phyloP scores from a whole-genome alignment of 345 rosid species.

The Dipteronia dyeriana region DNA sequence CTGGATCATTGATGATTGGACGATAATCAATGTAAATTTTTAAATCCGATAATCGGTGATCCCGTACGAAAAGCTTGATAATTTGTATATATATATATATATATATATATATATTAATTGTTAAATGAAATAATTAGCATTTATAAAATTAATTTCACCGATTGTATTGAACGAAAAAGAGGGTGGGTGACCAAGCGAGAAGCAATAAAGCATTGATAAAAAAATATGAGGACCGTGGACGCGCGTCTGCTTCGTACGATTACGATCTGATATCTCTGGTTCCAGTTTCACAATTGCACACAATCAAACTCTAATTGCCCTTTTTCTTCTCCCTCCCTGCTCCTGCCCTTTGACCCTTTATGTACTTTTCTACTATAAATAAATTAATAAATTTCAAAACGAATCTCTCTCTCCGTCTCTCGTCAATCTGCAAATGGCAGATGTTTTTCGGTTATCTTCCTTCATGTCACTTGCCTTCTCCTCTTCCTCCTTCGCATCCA shows the following conservation, averaged over 20 bases:
- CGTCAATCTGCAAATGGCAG: slow-evolving; percentile 54
- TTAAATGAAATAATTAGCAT: too few relatives aligned
- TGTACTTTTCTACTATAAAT: neutral
- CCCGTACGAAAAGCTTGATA: too few relatives aligned
- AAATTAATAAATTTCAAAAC: neutral
- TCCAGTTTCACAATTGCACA: too few relatives aligned
- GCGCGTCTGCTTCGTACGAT: slow-evolving; percentile 7
- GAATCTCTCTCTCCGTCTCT: slow-evolving; percentile 1
- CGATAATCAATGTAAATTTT: too few relatives aligned
- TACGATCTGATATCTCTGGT: slow-evolving; percentile 18
- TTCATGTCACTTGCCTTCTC: slow-evolving; percentile 46
- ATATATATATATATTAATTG: too few relatives aligned
- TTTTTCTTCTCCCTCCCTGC: neutral
- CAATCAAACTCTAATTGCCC: neutral
- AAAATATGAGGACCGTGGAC: neutral
- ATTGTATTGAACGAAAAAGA: too few relatives aligned
- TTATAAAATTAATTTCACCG: too few relatives aligned
- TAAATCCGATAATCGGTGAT: too few relatives aligned
- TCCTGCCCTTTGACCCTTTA: neutral
- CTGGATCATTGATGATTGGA: too few relatives aligned
- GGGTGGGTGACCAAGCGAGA: too few relatives aligned
- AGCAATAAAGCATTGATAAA: too few relatives aligned
- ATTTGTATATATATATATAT: too few relatives aligned
- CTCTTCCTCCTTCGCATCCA: slow-evolving; percentile 37
- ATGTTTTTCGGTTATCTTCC: slow-evolving; percentile 49